Conservation (phyloP, 768 basidiomycete species). For the Sporobolomyces phaffii region DNA sequence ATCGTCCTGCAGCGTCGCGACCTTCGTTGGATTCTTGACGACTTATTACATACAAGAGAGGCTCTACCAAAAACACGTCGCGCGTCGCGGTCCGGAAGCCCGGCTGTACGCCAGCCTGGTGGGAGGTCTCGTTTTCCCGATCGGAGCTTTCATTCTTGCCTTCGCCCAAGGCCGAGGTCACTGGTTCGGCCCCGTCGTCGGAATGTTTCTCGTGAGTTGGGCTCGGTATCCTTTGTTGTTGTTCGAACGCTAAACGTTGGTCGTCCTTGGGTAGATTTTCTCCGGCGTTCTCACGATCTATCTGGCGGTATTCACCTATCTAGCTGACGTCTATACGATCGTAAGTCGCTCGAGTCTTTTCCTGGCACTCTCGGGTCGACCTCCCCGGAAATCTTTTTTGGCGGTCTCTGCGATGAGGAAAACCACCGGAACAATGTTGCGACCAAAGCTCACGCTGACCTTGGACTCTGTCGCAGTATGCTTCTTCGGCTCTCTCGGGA, state of each 20-base stretch:
- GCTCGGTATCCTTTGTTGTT: neutral
- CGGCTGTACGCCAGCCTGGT: constrained; percentile 19
- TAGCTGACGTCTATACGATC: constrained; percentile 45
- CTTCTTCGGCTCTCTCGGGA: constrained; percentile 43
- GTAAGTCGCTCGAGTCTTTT: too few species aligned
- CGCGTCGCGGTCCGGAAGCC: constrained; percentile 31
- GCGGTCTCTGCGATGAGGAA: too few species aligned
- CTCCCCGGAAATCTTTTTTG: too few species aligned
- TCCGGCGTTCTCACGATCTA: constrained; percentile 42
- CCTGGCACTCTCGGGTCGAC: too few species aligned
- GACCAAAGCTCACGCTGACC: too few species aligned
- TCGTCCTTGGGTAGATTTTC: neutral
- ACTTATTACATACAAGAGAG: constrained; percentile 21
- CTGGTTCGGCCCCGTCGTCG: constrained; percentile 48
- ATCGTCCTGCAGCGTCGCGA: constrained; percentile 9
- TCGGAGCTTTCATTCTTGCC: constrained; percentile 47
- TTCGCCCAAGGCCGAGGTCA: constrained; percentile 43
- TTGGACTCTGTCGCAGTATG: too few species aligned
- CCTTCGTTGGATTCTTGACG: constrained; percentile 24
- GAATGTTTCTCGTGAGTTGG: constrained; percentile 38
- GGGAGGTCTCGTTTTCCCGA: constrained; percentile 32
- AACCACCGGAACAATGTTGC: too few species aligned
- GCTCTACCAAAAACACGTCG: constrained; percentile 21
- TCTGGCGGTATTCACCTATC: constrained; percentile 19
- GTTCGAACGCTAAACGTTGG: neutral